Evolutionary conservation across 305 asterid species (phyloP).

Genomic region (Fraxinus latifolia): DNA sequence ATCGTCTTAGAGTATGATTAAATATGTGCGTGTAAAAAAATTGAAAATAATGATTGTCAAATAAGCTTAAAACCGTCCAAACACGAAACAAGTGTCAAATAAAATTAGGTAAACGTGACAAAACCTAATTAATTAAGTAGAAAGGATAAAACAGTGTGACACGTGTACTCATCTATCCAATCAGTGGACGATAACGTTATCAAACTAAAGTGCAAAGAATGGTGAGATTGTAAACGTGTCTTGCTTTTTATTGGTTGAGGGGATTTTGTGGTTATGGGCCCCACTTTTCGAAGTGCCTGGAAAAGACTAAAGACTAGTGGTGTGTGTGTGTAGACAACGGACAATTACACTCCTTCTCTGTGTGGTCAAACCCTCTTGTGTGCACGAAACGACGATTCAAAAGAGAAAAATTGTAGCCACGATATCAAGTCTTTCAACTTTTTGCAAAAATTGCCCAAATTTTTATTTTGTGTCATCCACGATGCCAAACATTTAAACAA

Average conservation of each 20-base stretch:
- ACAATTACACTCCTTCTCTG: background rate
- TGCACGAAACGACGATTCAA: background rate
- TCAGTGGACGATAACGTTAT: slow-evolving; percentile 18
- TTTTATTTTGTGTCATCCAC: too few species aligned
- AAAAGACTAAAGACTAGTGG: background rate
- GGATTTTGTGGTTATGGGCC: background rate
- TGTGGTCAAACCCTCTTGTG: background rate
- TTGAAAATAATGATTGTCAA: too few species aligned
- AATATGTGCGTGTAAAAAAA: background rate
- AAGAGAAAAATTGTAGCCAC: too few species aligned
- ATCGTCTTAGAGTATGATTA: too few species aligned
- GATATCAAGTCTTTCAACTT: too few species aligned
- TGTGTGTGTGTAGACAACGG: background rate
- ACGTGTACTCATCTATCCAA: background rate
- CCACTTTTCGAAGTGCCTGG: background rate
- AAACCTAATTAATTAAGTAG: background rate
- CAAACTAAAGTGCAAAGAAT: background rate
- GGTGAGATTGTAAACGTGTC: background rate
- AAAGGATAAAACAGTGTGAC: background rate
- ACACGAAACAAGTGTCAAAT: background rate
- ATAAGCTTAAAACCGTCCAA: background rate
- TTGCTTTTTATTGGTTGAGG: background rate
- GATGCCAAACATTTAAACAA: too few species aligned
- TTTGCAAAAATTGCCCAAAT: too few species aligned
- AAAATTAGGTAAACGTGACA: background rate